Conservation (phyloP, 108 stramenopile species). For the Skeletonema grethae region DNA sequence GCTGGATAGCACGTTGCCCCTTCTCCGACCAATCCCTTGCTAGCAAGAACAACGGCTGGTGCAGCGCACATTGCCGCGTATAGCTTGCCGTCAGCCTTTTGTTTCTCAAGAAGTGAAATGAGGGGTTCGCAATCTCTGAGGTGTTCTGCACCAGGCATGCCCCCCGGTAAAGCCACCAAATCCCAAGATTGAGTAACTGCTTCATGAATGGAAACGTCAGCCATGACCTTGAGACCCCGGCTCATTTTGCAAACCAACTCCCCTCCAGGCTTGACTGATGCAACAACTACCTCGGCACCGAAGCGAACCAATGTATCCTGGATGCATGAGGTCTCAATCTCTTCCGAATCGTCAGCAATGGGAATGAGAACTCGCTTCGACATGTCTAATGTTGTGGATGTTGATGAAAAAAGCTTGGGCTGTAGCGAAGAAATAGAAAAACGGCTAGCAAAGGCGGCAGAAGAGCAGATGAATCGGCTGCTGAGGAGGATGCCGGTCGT, state of each 20-base stretch:
- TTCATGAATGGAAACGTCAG: constrained; percentile 85
- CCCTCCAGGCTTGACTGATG: constrained; percentile 83
- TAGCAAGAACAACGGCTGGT: constrained; percentile 85
- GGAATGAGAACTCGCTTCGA: constrained; percentile 92
- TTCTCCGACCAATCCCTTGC: constrained; percentile 68
- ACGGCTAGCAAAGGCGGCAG: background rate
- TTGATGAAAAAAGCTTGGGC: background rate
- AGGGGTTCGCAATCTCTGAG: constrained; percentile 73
- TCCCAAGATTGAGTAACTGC: constrained; percentile 86
- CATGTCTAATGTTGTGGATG: constrained; percentile 30
- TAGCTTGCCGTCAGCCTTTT: constrained; percentile 59
- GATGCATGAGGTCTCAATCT: constrained; percentile 96
- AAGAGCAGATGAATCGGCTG: constrained; percentile 1
- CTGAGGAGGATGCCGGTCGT: background rate
- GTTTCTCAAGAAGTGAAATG: constrained; percentile 71
- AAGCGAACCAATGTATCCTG: constrained; percentile 92
- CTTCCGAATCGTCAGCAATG: constrained; percentile 94
- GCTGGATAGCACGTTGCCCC: constrained; percentile 93
- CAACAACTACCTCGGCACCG: constrained; percentile 90
- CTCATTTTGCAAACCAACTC: constrained; percentile 86
- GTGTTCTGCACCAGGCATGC: constrained; percentile 85
- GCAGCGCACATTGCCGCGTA: constrained; percentile 88
- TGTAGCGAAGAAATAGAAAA: background rate
- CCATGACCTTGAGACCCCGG: constrained; percentile 82
- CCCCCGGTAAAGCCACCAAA: constrained; percentile 80